Conservation (phyloP, 306 rosid genomes). For the Acacia confusa region DNA sequence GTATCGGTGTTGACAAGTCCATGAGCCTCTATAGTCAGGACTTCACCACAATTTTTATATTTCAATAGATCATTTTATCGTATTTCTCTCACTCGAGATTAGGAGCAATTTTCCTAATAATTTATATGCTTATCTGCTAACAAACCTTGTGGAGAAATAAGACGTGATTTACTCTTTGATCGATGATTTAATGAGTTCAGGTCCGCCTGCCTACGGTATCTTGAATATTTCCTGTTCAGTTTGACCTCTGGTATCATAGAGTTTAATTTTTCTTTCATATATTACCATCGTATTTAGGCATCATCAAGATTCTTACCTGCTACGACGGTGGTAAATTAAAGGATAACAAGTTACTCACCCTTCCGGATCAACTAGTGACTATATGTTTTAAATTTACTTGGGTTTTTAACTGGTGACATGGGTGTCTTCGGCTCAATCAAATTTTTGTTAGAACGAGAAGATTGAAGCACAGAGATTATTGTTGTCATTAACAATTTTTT, state of each 20-base stretch:
- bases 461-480: constrained; percentile 3
- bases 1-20: too few species aligned
- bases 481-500: not conserved
- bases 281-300: constrained; percentile 27
- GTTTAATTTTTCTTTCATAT: constrained; percentile 18
- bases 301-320: constrained; percentile 19
- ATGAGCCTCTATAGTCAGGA: too few species aligned
- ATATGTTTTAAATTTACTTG: constrained; percentile 1
- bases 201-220: constrained; percentile 28
- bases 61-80: too few species aligned
- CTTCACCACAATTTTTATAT: too few species aligned
- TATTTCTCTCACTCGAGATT: too few species aligned
- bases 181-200: constrained; percentile 28
- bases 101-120: too few species aligned
- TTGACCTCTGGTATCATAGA: constrained; percentile 22
- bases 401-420: constrained; percentile 10
- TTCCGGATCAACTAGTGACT: constrained; percentile 5
- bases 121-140: constrained; percentile 6
- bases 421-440: not conserved
- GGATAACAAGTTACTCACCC: constrained; percentile 6
- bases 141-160: constrained; percentile 15
- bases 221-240: not conserved
- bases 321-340: constrained; percentile 19
- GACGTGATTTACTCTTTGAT: constrained; percentile 12
- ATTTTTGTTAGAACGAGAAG: constrained; percentile 12